Conservation (phyloP, 2,329 filamentous ascomycete genomes). For the Fusarium sp. region DNA sequence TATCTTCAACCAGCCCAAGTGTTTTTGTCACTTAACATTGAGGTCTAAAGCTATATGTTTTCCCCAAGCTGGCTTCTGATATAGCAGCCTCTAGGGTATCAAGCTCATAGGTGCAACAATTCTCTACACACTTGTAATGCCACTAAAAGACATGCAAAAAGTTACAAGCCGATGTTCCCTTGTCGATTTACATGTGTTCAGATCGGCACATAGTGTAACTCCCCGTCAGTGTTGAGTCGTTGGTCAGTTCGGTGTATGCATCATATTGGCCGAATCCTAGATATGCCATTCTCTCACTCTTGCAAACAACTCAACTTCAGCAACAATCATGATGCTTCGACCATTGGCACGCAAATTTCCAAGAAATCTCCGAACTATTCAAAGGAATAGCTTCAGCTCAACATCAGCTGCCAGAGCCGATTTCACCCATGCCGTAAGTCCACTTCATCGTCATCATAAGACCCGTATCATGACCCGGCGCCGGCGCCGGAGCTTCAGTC, state of each 20-base stretch:
- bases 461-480: constrained; percentile 13
- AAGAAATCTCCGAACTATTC: background rate
- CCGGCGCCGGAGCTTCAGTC: constrained; percentile 17
- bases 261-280: constrained; percentile 11
- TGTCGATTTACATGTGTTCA: accelerated
- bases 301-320: constrained; percentile 6
- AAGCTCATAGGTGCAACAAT: background rate
- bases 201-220: background rate
- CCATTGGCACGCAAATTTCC: background rate
- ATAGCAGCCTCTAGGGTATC: background rate
- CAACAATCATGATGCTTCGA: constrained; percentile 32
- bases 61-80: background rate
- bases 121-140: background rate
- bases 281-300: background rate
- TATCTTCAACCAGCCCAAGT: background rate
- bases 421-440: constrained; percentile 60
- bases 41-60: background rate
- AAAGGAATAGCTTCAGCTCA: constrained; percentile 52
- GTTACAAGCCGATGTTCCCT: background rate
- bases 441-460: constrained; percentile 4
- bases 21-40: background rate
- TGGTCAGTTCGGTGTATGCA: constrained; percentile 4
- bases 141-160: background rate
- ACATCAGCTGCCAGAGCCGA: constrained; percentile 51
- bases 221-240: constrained; percentile 8